Evolutionary conservation across 345 rosid species (phyloP).

Genomic region (Bruguiera sexangula): DNA sequence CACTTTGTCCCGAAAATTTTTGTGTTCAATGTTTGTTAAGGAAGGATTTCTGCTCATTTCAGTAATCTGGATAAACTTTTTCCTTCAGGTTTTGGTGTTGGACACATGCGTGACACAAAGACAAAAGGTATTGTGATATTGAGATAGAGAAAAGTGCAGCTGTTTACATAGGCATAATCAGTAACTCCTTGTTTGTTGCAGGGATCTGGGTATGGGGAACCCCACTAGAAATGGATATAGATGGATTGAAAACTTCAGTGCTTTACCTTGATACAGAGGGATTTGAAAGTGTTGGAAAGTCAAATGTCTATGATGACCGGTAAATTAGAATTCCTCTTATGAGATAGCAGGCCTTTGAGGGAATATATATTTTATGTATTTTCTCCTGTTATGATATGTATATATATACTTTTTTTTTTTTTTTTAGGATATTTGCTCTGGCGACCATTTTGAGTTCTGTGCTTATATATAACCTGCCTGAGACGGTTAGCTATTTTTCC

Average conservation of each 20-base stretch:
- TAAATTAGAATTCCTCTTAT: conserved; percentile 25
- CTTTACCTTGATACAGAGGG: conserved; percentile 98
- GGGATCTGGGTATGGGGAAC: conserved; percentile 99
- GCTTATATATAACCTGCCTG: conserved; percentile 91
- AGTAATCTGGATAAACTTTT: conserved; percentile 4
- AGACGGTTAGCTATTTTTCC: conserved; percentile 65
- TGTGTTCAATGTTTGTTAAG: not conserved
- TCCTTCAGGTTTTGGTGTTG: conserved; percentile 91
- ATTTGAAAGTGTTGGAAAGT: conserved; percentile 98
- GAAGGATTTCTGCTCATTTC: conserved; percentile 16
- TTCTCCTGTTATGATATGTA: conserved; percentile 1
- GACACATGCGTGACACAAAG: conserved; percentile 99
- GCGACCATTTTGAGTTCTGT: conserved; percentile 99
- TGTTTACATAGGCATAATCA: conserved; percentile 11
- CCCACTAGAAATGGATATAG: conserved; percentile 69
- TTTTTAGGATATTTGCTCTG: conserved; percentile 89
- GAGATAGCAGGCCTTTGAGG: not conserved
- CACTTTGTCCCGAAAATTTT: conserved; percentile 3
- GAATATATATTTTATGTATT: conserved; percentile 1
- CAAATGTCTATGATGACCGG: conserved; percentile 98
- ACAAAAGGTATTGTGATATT: conserved; percentile 66
- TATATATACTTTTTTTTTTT: not conserved
- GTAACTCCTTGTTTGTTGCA: conserved; percentile 27
- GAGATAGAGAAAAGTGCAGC: conserved; percentile 4
- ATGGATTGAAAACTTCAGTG: conserved; percentile 78